These are phyloP conservation scores for Chrysopogon serrulatus DNA, from an alignment of 176 grass and related monocot species.

Conservation along the genomic window DNA sequence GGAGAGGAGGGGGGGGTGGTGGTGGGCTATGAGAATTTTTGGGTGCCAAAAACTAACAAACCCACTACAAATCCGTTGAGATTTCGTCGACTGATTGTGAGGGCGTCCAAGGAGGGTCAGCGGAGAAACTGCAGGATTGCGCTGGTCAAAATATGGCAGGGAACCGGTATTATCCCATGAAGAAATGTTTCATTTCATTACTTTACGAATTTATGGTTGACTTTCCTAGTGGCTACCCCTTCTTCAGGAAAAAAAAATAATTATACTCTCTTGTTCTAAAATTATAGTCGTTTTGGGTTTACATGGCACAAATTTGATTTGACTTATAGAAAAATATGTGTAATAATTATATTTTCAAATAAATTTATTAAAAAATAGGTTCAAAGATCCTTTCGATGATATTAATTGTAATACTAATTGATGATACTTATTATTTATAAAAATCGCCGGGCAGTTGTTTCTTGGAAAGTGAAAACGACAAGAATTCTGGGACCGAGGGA, in stretches of 20 bases:
- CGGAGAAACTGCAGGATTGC: not conserved
- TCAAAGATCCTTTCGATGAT: too few relatives aligned
- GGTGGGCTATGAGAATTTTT: conserved; percentile 4
- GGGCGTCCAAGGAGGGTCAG: not conserved
- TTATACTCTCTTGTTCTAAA: too few relatives aligned
- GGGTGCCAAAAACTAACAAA: not conserved
- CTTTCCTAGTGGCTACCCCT: not conserved
- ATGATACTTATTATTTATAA: too few relatives aligned
- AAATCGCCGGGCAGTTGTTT: too few relatives aligned
- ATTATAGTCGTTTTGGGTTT: too few relatives aligned
- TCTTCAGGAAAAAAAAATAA: not conserved
- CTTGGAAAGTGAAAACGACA: too few relatives aligned
- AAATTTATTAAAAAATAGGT: too few relatives aligned
- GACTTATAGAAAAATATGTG: too few relatives aligned
- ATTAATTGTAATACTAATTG: too few relatives aligned
- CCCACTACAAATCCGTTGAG: not conserved
- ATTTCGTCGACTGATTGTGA: not conserved
- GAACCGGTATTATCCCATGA: not conserved
- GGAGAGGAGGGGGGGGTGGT: not conserved
- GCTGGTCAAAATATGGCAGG: not conserved
- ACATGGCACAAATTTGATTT: too few relatives aligned
- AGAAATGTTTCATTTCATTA: not conserved
- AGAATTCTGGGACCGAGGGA: too few relatives aligned
- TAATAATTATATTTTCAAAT: too few relatives aligned
- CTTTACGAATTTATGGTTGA: not conserved